Percentiles rank a stretch among this genome's conserved stretches.
These are phyloP conservation scores for Stemphylium vesicarium DNA, from an alignment of 2,329 filamentous ascomycete genomes.

Conservation along the genomic window DNA sequence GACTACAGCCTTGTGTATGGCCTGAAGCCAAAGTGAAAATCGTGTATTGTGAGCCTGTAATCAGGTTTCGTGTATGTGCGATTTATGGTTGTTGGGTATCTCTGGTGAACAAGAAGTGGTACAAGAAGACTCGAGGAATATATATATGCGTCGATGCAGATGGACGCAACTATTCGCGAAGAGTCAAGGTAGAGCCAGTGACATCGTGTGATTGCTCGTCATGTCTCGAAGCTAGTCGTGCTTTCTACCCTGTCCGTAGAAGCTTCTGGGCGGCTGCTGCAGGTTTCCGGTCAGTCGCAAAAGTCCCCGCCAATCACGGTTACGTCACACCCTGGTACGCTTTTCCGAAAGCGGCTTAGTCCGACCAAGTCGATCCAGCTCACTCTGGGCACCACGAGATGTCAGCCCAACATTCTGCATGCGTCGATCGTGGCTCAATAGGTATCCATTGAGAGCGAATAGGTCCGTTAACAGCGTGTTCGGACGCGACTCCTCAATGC, in stretches of 20 bases:
- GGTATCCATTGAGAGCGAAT: not conserved
- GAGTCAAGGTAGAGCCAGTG: constrained; percentile 29
- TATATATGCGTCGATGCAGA: constrained; percentile 33
- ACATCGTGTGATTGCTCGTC: constrained; percentile 34
- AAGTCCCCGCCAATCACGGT: constrained; percentile 13
- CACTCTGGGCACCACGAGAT: constrained; percentile 5
- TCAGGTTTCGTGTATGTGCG: constrained; percentile 18
- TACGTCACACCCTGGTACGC: constrained; percentile 11
- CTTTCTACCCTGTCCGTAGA: constrained; percentile 28
- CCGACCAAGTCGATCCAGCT: not conserved
- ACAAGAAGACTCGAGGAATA: constrained; percentile 16
- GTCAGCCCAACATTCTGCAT: constrained; percentile 7
- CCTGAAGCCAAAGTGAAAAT: constrained; percentile 21
- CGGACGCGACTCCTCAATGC: not conserved
- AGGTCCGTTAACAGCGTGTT: constrained; percentile 1
- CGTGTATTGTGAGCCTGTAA: constrained; percentile 16
- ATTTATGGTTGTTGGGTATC: constrained; percentile 21
- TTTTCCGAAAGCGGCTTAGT: not conserved
- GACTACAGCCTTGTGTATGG: constrained; percentile 30
- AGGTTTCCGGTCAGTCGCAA: constrained; percentile 22
- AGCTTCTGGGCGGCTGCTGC: constrained; percentile 33
- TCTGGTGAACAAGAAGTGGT: constrained; percentile 9
- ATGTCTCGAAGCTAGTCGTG: constrained; percentile 27
- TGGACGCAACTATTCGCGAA: constrained; percentile 17
- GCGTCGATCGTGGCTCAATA: not conserved